A percentile compares a stretch with the other conserved stretches of the same genome.
phyloP scores from a whole-genome alignment of 75 land plant genomes.

The Sequoia sempervirens region DNA sequence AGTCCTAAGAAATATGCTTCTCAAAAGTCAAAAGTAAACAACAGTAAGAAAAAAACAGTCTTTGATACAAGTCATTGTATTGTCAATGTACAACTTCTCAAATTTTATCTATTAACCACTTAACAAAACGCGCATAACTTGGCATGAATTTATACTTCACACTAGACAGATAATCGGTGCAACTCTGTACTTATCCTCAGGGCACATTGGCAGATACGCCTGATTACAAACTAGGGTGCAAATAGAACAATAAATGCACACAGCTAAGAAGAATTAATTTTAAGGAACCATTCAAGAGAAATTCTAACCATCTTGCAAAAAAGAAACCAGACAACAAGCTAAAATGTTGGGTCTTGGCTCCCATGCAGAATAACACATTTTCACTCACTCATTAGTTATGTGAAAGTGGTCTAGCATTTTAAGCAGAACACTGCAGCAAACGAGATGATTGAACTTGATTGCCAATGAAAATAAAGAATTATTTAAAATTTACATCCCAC shows the following conservation, averaged over 20 bases:
- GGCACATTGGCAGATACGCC: neutral
- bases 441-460: neutral
- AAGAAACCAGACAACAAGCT: neutral
- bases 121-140: neutral
- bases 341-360: neutral
- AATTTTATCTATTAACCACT: neutral
- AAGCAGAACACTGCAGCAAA: neutral
- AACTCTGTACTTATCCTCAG: neutral
- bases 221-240: neutral
- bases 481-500: neutral
- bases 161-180: neutral
- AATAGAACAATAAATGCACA: neutral
- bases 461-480: neutral
- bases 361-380: neutral
- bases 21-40: no score
- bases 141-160: neutral
- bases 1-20: neutral
- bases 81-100: neutral
- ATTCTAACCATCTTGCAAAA: neutral
- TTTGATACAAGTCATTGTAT: neutral
- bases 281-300: neutral
- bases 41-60: neutral
- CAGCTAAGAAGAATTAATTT: neutral
- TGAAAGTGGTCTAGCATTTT: neutral
- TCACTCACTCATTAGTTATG: neutral